Percentiles rank a stretch among this genome's conserved stretches.
phyloP scores from a whole-genome alignment of 495 filamentous ascomycete species.

The Hypoxylon fragiforme region DNA sequence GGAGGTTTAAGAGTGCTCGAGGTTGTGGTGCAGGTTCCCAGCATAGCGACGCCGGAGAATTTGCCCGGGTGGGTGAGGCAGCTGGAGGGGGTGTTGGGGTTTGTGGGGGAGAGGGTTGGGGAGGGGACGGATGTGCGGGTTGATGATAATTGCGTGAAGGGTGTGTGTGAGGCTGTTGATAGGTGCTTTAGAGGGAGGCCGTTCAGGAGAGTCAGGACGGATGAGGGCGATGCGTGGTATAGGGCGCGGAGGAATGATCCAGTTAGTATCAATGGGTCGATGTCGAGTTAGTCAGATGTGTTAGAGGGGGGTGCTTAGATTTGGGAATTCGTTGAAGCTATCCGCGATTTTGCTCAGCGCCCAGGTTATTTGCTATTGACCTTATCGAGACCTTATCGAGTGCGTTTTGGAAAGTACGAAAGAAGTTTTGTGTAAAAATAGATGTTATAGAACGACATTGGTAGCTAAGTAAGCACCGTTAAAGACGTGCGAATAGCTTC shows the following conservation, averaged over 20 bases:
- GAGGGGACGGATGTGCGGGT: slow-evolving; percentile 8
- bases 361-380: too few species aligned
- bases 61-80: slow-evolving; percentile 8
- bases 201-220: slow-evolving; percentile 9
- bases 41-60: not conserved
- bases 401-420: too few species aligned
- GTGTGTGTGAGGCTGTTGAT: slow-evolving; percentile 18
- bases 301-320: too few species aligned
- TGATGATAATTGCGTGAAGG: slow-evolving; percentile 21
- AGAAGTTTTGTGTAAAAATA: too few species aligned
- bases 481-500: too few species aligned
- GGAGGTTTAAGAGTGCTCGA: not conserved
- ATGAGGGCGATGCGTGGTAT: slow-evolving; percentile 16
- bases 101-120: slow-evolving; percentile 12
- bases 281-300: too few species aligned
- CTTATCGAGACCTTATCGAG: too few species aligned
- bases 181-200: slow-evolving; percentile 12
- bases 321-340: too few species aligned
- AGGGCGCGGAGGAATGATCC: slow-evolving; percentile 11
- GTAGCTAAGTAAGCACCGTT: too few species aligned
- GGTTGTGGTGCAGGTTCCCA: not conserved
- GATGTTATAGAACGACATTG: too few species aligned
- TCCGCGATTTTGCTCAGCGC: too few species aligned
- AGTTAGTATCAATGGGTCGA: slow-evolving; percentile 13
- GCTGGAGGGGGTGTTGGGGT: slow-evolving; percentile 12